Percentiles rank a stretch among this genome's conserved stretches.
phyloP scores from a whole-genome alignment of 1,139 yeast genomes.

The Suhomyces coccinellae region DNA sequence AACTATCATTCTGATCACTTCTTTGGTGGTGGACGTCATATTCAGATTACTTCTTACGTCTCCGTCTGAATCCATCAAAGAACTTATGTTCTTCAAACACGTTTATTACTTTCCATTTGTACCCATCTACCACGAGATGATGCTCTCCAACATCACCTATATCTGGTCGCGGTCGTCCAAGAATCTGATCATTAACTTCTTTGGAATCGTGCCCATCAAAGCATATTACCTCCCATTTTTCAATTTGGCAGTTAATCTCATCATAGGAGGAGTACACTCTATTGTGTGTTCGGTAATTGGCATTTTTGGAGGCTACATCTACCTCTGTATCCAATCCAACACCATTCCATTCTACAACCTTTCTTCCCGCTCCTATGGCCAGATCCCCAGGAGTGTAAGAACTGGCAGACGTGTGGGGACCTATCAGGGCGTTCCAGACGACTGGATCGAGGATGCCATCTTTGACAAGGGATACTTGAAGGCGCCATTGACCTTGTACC shows the following conservation, averaged over 20 bases:
- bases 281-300: conserved; percentile 49
- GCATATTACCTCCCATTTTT: conserved; percentile 62
- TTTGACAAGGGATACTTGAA: conserved; percentile 47
- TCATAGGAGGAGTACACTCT: conserved; percentile 41
- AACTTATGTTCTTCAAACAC: no score
- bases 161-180: conserved; percentile 60
- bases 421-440: conserved; percentile 12
- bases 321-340: conserved; percentile 58
- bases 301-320: conserved; percentile 54
- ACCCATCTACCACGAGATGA: conserved; percentile 36
- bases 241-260: conserved; percentile 47
- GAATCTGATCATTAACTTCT: conserved; percentile 50
- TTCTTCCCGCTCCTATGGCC: conserved; percentile 45
- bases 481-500: conserved; percentile 43
- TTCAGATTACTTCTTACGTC: conserved; percentile 17
- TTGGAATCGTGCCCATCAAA: conserved; percentile 55
- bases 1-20: conserved; percentile 40
- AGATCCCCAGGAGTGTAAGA: conserved; percentile 8
- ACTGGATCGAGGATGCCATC: conserved; percentile 34
- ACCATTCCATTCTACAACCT: conserved; percentile 49
- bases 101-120: conserved; percentile 23
- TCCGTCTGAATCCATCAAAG: no score
- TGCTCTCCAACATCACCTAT: conserved; percentile 56
- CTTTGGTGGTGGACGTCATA: conserved; percentile 27
- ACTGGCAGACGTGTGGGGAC: conserved; percentile 39